Base-by-base conservation (phyloP, 306 rosid genomes). In the Boehmeria nivea region DNA sequence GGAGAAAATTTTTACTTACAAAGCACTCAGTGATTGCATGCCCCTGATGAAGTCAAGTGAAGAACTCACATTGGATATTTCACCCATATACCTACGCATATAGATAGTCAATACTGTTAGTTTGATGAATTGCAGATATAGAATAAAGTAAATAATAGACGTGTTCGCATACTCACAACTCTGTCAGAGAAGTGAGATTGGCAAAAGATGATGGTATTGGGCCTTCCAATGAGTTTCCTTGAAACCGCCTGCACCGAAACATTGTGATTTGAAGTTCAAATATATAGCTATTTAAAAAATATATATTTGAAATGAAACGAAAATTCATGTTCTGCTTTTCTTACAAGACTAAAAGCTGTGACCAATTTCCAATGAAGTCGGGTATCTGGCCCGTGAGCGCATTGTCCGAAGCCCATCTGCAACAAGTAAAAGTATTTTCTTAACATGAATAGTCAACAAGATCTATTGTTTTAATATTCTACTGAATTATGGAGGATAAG, bases 201-300 rank as follows among this genome's bases (percentile, higher is more conserved):
- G 83, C 80, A 62, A 89, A 72, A 12, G 90, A 60, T 0, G 74
- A 53, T 27, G 97, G 94, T 73, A 86, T 77, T 19, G 83, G 72
- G 42, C 94, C 84, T 65, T 70, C 63, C 20, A 89, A 86, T 56
- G 87, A 75, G 78, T 89, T 89, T 13, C 97, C 97, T 63, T 89
- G 80, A 70, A 89, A 54, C 72, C 83, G 81, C 94, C 97, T 89
- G 25, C 20, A 19, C n/a, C 36, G 60, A 50, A 56, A 42, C 37
- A 67, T 36, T 31, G 9, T 31, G 36, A n/a, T n/a, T 31, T 31
- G 8, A 31, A 31, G 8, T 31, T 4, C 36, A 37, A 44, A 70
- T 9, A 56, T 54, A 31, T 52, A 31, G 24, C 17, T 18, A 28
- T 31, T 4, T 1, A 31, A 31, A 31, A 31, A 31, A 31, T n/a